phyloP scores from a whole-genome alignment of 805 yeast species.

The Cyberlindnera mississippiensis region DNA sequence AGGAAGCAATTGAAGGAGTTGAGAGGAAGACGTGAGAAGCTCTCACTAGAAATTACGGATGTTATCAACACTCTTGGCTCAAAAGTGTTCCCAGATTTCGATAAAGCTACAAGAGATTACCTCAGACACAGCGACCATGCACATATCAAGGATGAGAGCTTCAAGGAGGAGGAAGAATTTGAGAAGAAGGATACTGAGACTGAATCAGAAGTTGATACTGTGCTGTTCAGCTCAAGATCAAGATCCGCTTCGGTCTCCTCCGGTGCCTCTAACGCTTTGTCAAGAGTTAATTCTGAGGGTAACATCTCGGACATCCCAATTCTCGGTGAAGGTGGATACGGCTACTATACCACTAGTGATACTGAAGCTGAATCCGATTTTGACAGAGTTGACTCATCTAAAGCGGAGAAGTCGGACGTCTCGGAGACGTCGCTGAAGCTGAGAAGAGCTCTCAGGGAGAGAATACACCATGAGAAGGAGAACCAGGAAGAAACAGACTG shows the following conservation, averaged over 20 bases:
- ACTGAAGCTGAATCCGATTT: constrained; percentile 2
- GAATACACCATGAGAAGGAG: too few species aligned
- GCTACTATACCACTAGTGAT: constrained; percentile 2
- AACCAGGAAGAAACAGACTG: too few species aligned
- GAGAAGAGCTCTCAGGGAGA: constrained; percentile 4
- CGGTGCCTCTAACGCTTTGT: constrained; percentile 51
- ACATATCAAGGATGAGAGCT: constrained; percentile 26
- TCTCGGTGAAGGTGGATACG: constrained; percentile 33
- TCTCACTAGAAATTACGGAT: constrained; percentile 71
- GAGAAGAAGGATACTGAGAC: background rate
- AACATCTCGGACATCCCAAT: constrained; percentile 64
- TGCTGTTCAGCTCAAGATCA: constrained; percentile 3
- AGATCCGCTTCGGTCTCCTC: constrained; percentile 30
- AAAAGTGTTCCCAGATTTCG: constrained; percentile 81
- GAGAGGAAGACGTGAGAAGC: constrained; percentile 52
- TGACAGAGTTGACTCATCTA: constrained; percentile 1
- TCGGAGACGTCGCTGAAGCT: constrained; percentile 21
- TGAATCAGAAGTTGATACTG: constrained; percentile 14
- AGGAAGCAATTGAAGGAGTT: constrained; percentile 44
- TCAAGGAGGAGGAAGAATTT: constrained; percentile 23
- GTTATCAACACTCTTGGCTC: constrained; percentile 84
- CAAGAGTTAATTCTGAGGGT: constrained; percentile 57
- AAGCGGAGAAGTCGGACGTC: background rate
- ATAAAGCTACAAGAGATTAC: constrained; percentile 27
- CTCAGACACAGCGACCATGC: constrained; percentile 17